Percentiles rank a stretch among this genome's conserved stretches.
phyloP scores from a whole-genome alignment of 495 filamentous ascomycete genomes.

The Penicillium subrubescens region DNA sequence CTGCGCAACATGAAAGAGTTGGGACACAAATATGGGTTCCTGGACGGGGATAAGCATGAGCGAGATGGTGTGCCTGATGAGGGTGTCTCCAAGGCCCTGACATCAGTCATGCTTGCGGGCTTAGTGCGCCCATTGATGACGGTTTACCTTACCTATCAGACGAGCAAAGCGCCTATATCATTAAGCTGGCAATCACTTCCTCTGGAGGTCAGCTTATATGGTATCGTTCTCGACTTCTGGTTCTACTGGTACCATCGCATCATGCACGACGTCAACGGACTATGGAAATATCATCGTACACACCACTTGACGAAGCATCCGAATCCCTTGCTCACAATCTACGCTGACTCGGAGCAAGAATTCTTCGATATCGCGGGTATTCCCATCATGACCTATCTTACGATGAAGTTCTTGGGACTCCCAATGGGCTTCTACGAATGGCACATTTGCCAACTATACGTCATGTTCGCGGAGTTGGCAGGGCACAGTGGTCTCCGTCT shows the following conservation, averaged over 20 bases:
- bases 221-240: slow-evolving; percentile 41
- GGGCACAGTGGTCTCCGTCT: slow-evolving; percentile 42
- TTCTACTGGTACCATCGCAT: slow-evolving; percentile 39
- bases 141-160: slow-evolving; percentile 21
- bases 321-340: slow-evolving; percentile 36
- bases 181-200: slow-evolving; percentile 52
- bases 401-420: slow-evolving; percentile 33
- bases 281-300: slow-evolving; percentile 43
- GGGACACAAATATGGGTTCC: slow-evolving; percentile 25
- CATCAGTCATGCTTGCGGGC: slow-evolving; percentile 17
- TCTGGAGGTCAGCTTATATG: slow-evolving; percentile 36
- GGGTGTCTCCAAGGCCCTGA: slow-evolving; percentile 19
- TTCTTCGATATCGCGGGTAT: slow-evolving; percentile 39
- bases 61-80: slow-evolving; percentile 29
- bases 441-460: slow-evolving; percentile 39
- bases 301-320: slow-evolving; percentile 45
- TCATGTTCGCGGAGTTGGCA: slow-evolving; percentile 37
- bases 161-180: slow-evolving; percentile 9
- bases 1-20: slow-evolving; percentile 25
- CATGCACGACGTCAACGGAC: slow-evolving; percentile 31
- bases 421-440: slow-evolving; percentile 43
- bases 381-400: slow-evolving; percentile 33
- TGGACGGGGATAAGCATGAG: slow-evolving; percentile 28
- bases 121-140: slow-evolving; percentile 18
- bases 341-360: slow-evolving; percentile 40